Base-by-base conservation (phyloP, 768 basidiomycete species). In the Suillus subalutaceus region DNA sequence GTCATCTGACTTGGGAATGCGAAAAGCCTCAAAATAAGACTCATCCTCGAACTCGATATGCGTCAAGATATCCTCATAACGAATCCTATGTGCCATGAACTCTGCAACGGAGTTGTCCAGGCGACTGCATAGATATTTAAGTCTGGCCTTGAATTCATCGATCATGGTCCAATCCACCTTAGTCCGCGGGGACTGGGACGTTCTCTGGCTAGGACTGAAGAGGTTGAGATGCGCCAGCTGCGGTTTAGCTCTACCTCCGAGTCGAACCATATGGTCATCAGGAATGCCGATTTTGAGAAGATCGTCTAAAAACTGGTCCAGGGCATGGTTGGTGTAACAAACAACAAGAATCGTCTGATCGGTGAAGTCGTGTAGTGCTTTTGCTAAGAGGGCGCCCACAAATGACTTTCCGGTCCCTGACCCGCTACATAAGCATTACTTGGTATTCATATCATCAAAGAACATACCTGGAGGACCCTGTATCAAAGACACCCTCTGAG, bases 371-470 rank as follows among this genome's bases (percentile, higher is more conserved):
- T 88, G 82, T 5, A 88, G 72, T 16, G 80, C 73, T 66, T 88
- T 89, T 0, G 86, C 86, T 4, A 88, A 71, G 0, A 89, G 75
- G 0, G 86, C 85, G 1, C 88, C 88, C 40, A 89, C 84, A 70
- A 88, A 88, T 0, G 86, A 88, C 67, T 90, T 90, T 9, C 88
- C 88, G 1, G 88, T 90, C 1, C 88, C 88, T 88, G 43, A 23
- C 6, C 13, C 10, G 9, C 4, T 13, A 26, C 6, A 38, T 40
- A 46, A 64, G 32, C 20, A 12, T 62, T 4, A n/a, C 16, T 30
- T 30, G 18, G 10, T 10, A 18, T 59, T 16, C 9, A 18, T 12
- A 38, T 16, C 3, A 4, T 63, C n/a, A 63, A 26, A 63, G 8
- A 35, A 73, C 79, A 48, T 74, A 88, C 88, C 88, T 57, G 88